Conservation (phyloP, 352 stramenopile species). For the Phytopythium chamaehyphon region DNA sequence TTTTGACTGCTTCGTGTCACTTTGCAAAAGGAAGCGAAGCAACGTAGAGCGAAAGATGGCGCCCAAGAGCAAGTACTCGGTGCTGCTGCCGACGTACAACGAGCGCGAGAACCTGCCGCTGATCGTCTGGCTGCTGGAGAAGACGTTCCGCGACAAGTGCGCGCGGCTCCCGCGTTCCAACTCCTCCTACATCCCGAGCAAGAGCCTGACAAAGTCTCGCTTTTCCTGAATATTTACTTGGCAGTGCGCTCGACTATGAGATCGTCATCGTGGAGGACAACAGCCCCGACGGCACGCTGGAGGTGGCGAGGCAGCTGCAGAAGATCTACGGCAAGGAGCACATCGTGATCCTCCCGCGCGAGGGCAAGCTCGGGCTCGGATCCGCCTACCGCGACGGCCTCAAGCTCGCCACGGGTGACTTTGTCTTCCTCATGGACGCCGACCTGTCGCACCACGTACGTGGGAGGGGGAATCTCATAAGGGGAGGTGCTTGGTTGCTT, state of each 20-base stretch:
- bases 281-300: conserved; percentile 94
- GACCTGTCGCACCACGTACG: conserved; percentile 96
- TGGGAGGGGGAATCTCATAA: too few relatives aligned
- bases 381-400: conserved; percentile 97
- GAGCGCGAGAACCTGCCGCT: conserved; percentile 98
- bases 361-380: conserved; percentile 95
- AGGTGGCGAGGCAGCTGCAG: conserved; percentile 91
- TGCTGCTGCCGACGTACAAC: conserved; percentile 98
- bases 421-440: conserved; percentile 98
- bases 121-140: conserved; percentile 96
- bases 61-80: conserved; percentile 80
- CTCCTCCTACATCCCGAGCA: conserved; percentile 1
- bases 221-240: conserved; percentile 1
- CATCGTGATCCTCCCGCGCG: conserved; percentile 92
- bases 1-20: conserved; percentile 10
- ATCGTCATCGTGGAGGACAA: conserved; percentile 98
- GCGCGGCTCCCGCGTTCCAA: conserved; percentile 14
- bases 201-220: not conserved
- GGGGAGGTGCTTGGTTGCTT: not conserved
- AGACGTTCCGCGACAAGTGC: conserved; percentile 90
- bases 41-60: conserved; percentile 7
- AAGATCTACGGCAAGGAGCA: conserved; percentile 88
- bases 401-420: conserved; percentile 88
- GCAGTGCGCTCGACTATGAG: conserved; percentile 90
- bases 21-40: not conserved